phyloP scores from a whole-genome alignment of 345 rosid genomes.

The thale cress (Arabidopsis thaliana) region TAIR10.1 NC_003075.7:10722001-10722500 shows the following conservation, averaged over 20 bases:
- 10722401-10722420: slow-evolving; percentile 10
- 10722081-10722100: slow-evolving; percentile 38
- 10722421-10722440: slow-evolving; percentile 11
- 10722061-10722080: slow-evolving; percentile 40
- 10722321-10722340: slow-evolving; percentile 36
- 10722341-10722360: slow-evolving; percentile 28
- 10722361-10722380: slow-evolving; percentile 43
- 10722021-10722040: background rate
- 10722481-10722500: background rate
- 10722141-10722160: slow-evolving; percentile 44
- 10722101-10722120: slow-evolving; percentile 42
- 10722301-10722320: slow-evolving; percentile 34
- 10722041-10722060: slow-evolving; percentile 3
- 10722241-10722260: slow-evolving; percentile 17
- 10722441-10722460: background rate
- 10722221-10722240: slow-evolving; percentile 18
- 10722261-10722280: slow-evolving; percentile 20
- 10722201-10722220: slow-evolving; percentile 32
- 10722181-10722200: slow-evolving; percentile 30
- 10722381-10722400: slow-evolving; percentile 21
- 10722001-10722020: background rate
- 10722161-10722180: slow-evolving; percentile 42
- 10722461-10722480: background rate
- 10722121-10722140: slow-evolving; percentile 41
- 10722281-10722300: slow-evolving; percentile 31